These are phyloP conservation scores for Coemansia asiatica DNA, from an alignment of 192 early-diverging fungal species.

Conservation along the genomic window DNA sequence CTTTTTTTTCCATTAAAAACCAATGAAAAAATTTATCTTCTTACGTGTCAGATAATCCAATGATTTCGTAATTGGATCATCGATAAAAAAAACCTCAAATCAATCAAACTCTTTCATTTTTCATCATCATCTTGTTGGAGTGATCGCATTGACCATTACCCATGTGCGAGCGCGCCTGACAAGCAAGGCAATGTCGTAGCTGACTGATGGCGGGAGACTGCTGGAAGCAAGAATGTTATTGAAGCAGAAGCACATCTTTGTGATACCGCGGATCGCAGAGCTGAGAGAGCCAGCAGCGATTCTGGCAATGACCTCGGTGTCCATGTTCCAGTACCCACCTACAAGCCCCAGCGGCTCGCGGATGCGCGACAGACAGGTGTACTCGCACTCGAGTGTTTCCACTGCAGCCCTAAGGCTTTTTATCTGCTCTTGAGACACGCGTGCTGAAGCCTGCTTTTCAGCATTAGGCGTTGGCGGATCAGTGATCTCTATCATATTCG, in stretches of 20 bases:
- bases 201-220: not conserved
- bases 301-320: conserved; percentile 19
- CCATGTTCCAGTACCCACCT: conserved; percentile 51
- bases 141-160: conserved; percentile 29
- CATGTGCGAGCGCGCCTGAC: conserved; percentile 21
- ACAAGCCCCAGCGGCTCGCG: conserved; percentile 38
- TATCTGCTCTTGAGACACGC: conserved; percentile 11
- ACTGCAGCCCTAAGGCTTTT: conserved; percentile 14
- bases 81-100: not conserved
- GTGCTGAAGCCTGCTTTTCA: not conserved
- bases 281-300: conserved; percentile 26
- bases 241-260: conserved; percentile 22
- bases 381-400: conserved; percentile 10
- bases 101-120: not conserved
- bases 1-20: no score
- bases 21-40: not conserved
- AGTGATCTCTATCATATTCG: conserved; percentile 1
- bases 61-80: not conserved
- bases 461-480: not conserved
- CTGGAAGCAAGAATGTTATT: not conserved
- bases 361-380: conserved; percentile 34
- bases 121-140: no score
- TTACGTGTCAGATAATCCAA: not conserved
- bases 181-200: conserved; percentile 20
- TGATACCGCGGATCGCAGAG: conserved; percentile 26